Evolutionary conservation across 768 basidiomycete species (phyloP).

Genomic region (Pleurotus cornucopiae): DNA sequence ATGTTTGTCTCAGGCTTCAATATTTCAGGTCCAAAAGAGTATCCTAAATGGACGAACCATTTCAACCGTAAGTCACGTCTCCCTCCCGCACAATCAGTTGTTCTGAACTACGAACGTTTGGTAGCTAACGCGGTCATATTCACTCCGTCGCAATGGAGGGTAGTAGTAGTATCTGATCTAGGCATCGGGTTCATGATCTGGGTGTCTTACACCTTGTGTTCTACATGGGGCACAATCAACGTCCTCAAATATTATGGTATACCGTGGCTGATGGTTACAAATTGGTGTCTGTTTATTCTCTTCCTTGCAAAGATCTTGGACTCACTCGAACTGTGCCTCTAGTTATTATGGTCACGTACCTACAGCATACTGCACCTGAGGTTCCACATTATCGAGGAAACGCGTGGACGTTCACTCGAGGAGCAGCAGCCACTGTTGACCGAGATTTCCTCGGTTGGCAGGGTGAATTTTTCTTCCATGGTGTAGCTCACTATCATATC

Average conservation of each 20-base stretch:
- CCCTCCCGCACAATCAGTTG: background rate
- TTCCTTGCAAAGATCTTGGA: background rate
- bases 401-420: slow-evolving; percentile 59
- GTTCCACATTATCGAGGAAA: slow-evolving; percentile 55
- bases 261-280: background rate
- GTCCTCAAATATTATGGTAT: background rate
- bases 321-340: background rate
- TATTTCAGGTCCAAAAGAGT: slow-evolving; percentile 30
- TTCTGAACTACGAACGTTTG: background rate
- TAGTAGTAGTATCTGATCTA: background rate
- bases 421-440: slow-evolving; percentile 59
- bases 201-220: background rate
- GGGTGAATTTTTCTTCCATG: slow-evolving; percentile 65
- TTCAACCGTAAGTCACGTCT: slow-evolving; percentile 23
- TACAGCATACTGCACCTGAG: slow-evolving; percentile 60
- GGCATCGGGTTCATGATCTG: background rate
- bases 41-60: slow-evolving; percentile 38
- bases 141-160: background rate
- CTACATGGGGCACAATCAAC: background rate
- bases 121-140: slow-evolving; percentile 2
- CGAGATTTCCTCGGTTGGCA: slow-evolving; percentile 57
- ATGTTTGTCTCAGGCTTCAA: slow-evolving; percentile 27
- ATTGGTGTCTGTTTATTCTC: background rate
- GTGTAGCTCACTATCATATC: slow-evolving; percentile 62
- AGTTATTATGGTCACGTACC: slow-evolving; percentile 46